Evolutionary conservation across 2,329 filamentous ascomycete species (phyloP).

Genomic region (Hypoxylon sp.): DNA sequence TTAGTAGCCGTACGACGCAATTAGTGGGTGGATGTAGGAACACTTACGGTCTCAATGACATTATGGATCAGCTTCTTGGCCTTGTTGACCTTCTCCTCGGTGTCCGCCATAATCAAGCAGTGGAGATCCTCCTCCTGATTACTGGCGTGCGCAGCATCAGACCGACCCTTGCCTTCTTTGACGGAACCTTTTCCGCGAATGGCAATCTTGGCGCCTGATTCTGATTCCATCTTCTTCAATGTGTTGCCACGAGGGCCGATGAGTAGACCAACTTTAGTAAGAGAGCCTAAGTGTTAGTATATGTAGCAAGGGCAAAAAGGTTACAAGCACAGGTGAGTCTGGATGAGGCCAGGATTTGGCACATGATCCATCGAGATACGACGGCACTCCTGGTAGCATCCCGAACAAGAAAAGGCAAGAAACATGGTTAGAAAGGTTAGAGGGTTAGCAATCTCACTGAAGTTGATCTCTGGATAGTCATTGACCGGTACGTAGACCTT

Average conservation of each 20-base stretch:
- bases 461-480: slow-evolving; percentile 99
- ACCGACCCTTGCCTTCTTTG: slow-evolving; percentile 99
- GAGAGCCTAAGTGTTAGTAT: slow-evolving; percentile 92
- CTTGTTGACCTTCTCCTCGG: slow-evolving; percentile 99
- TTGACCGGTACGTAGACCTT: slow-evolving; percentile 99
- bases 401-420: slow-evolving; percentile 50
- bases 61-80: slow-evolving; percentile 98
- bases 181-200: slow-evolving; percentile 99
- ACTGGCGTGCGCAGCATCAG: slow-evolving; percentile 97
- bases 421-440: slow-evolving; percentile 76
- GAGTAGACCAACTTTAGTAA: slow-evolving; percentile 97
- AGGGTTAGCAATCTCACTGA: slow-evolving; percentile 99
- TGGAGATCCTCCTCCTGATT: slow-evolving; percentile 99
- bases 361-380: slow-evolving; percentile 45
- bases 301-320: slow-evolving; percentile 50
- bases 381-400: slow-evolving; percentile 56
- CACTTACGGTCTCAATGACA: slow-evolving; percentile 93
- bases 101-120: slow-evolving; percentile 99
- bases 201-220: slow-evolving; percentile 97
- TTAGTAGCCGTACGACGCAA: slow-evolving; percentile 34
- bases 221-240: slow-evolving; percentile 98
- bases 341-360: slow-evolving; percentile 44
- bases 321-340: slow-evolving; percentile 50
- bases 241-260: slow-evolving; percentile 99
- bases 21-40: neutral